Evolutionary conservation across 441 rosid species (phyloP), one percentile per base, ranked within the genome.

Genomic region (Euphorbia celastroides): DNA sequence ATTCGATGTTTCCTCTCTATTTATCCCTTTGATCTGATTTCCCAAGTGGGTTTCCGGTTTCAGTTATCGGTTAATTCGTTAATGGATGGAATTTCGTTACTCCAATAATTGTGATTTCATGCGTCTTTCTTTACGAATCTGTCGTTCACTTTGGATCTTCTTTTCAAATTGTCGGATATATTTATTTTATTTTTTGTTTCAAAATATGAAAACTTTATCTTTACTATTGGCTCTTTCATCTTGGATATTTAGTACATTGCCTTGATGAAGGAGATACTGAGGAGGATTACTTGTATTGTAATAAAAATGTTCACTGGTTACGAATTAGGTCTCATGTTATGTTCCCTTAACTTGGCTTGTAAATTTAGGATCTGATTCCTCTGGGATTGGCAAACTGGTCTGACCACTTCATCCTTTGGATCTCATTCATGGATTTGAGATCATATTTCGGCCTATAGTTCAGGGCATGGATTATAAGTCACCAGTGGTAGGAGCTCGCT

Each of bases 391-490:
- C 57, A 41, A 65, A 48, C 55, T 59, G 14, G 38, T 19, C 56
- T 51, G 70, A 66, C 57, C 63, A 69, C 60, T 25, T 61, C 23
- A 12, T 71, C 60, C 19, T 44, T 52, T 59, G 58, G 69, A 70
- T 66, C 59, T 38, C 58, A 31, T 67, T 72, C 73, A 72, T 72
- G 78, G 78, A 48, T 42, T 25, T 48, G 46, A 54, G 54, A 46
- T 7, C 52, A 63, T 59, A 73, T 65, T 68, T 65, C 64, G 81
- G 77, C 70, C 52, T 77, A 64, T 77, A 72, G 48, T 66, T 56
- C 26, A 65, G 79, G 65, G 30, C 68, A 87, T 87, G 91, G 84
- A 80, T 69, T 58, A 34, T 67, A 79, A 79, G 77, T 78, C 75
- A 70, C 73, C 69, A 57, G 77, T 76, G 42, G 78, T 71, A 69